These are phyloP conservation scores for Russula sp. DNA, from an alignment of 768 basidiomycete genomes.

Conservation along the genomic window DNA sequence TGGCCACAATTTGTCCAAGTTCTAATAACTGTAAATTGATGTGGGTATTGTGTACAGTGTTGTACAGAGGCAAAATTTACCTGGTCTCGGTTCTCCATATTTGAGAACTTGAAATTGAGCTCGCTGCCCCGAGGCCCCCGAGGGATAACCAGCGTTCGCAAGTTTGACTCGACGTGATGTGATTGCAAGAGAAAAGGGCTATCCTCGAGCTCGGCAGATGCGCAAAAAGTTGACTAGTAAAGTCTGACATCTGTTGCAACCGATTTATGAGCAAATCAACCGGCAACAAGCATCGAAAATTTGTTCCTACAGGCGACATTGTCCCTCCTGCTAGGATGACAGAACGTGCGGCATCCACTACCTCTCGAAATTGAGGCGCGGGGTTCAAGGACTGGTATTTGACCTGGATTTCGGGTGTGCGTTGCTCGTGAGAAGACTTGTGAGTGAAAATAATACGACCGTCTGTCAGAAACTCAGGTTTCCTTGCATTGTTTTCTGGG, in stretches of 20 bases:
- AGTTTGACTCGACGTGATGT: constrained; percentile 83
- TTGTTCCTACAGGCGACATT: constrained; percentile 84
- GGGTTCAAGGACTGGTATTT: constrained; percentile 95
- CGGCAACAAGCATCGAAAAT: constrained; percentile 17
- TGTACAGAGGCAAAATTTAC: constrained; percentile 39
- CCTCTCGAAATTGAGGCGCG: constrained; percentile 77
- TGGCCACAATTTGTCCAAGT: constrained; percentile 79
- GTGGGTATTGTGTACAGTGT: constrained; percentile 17
- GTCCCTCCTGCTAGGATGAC: constrained; percentile 96
- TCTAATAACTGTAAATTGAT: constrained; percentile 57
- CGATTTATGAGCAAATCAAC: constrained; percentile 4
- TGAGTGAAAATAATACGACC: constrained; percentile 61
- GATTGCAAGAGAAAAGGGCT: constrained; percentile 85
- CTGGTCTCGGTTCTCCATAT: constrained; percentile 55
- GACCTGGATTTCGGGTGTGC: constrained; percentile 48
- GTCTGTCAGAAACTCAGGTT: constrained; percentile 44
- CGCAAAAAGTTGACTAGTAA: constrained; percentile 76
- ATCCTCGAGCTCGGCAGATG: constrained; percentile 58
- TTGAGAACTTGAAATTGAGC: constrained; percentile 79
- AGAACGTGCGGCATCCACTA: constrained; percentile 74
- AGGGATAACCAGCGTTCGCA: constrained; percentile 69
- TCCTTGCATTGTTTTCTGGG: neutral
- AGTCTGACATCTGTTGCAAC: constrained; percentile 72
- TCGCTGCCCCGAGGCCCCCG: constrained; percentile 72
- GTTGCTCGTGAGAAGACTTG: constrained; percentile 40